These are phyloP conservation scores for Piloderma croceum DNA, from an alignment of 768 basidiomycete species.

Conservation along the genomic window DNA sequence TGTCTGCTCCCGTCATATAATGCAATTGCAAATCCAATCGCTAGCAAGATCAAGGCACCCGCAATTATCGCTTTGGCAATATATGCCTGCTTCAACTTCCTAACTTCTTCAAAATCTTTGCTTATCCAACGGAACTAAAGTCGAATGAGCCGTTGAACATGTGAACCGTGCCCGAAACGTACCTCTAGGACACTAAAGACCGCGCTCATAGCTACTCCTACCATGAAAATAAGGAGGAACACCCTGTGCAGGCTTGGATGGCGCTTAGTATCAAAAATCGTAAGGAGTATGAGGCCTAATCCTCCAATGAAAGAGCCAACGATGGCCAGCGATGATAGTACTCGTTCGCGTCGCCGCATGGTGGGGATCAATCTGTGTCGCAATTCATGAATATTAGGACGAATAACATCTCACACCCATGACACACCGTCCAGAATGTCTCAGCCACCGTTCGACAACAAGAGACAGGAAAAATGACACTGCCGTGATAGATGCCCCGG, in stretches of 20 bases:
- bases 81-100: slow-evolving; percentile 49
- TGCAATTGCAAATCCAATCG: slow-evolving; percentile 57
- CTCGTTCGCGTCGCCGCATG: slow-evolving; percentile 51
- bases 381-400: neutral
- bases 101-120: slow-evolving; percentile 43
- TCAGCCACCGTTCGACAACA: slow-evolving; percentile 53
- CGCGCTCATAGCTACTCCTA: slow-evolving; percentile 66
- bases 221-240: slow-evolving; percentile 68
- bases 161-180: slow-evolving; percentile 6
- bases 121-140: slow-evolving; percentile 62
- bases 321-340: slow-evolving; percentile 53
- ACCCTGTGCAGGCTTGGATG: slow-evolving; percentile 45
- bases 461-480: slow-evolving; percentile 57
- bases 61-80: slow-evolving; percentile 59
- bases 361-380: slow-evolving; percentile 48
- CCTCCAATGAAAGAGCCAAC: slow-evolving; percentile 59
- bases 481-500: slow-evolving; percentile 59
- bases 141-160: neutral
- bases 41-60: slow-evolving; percentile 48
- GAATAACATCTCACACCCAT: too few relatives aligned
- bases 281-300: slow-evolving; percentile 58
- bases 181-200: slow-evolving; percentile 73
- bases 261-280: slow-evolving; percentile 64
- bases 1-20: slow-evolving; percentile 40
- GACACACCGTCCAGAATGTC: slow-evolving; percentile 56